Conservation (phyloP, 129 eudicot genomes). For the Dittrichia graveolens region DNA sequence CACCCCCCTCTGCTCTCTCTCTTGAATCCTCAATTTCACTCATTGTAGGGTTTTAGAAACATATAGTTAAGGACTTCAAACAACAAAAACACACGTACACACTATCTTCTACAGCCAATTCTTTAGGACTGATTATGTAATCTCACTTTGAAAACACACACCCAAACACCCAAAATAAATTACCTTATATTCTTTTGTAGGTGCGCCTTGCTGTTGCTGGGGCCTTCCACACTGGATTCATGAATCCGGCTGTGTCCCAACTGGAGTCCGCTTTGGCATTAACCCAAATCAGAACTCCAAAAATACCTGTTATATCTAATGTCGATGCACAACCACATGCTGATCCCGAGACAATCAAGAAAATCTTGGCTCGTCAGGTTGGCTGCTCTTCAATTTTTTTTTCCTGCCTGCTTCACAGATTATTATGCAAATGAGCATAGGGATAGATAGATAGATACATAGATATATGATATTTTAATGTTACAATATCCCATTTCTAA, state of each 20-base stretch:
- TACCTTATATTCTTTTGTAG: conserved; percentile 32
- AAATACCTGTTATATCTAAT: conserved; percentile 92
- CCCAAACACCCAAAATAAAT: not conserved
- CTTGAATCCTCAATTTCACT: not conserved
- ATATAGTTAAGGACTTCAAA: not conserved
- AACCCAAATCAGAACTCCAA: conserved; percentile 72
- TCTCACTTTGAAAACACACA: not conserved
- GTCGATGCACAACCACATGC: conserved; percentile 97
- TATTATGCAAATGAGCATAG: not conserved
- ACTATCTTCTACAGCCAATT: not conserved
- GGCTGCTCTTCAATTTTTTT: not conserved
- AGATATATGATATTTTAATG: conserved; percentile 1
- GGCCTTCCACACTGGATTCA: conserved; percentile 89
- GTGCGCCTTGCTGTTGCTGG: conserved; percentile 97
- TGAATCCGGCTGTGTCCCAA: conserved; percentile 94
- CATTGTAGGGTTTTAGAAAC: too few relatives aligned
- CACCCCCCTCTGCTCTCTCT: not conserved
- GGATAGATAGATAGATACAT: conserved; percentile 2
- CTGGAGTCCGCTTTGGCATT: conserved; percentile 88
- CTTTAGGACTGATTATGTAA: not conserved
- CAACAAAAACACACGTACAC: not conserved
- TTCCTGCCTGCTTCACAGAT: not conserved
- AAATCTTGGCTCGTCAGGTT: conserved; percentile 92
- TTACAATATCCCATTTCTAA: not conserved
- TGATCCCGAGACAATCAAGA: conserved; percentile 83